phyloP scores from a whole-genome alignment of 2,329 filamentous ascomycete species.

The Cyanodermella asteris region DNA sequence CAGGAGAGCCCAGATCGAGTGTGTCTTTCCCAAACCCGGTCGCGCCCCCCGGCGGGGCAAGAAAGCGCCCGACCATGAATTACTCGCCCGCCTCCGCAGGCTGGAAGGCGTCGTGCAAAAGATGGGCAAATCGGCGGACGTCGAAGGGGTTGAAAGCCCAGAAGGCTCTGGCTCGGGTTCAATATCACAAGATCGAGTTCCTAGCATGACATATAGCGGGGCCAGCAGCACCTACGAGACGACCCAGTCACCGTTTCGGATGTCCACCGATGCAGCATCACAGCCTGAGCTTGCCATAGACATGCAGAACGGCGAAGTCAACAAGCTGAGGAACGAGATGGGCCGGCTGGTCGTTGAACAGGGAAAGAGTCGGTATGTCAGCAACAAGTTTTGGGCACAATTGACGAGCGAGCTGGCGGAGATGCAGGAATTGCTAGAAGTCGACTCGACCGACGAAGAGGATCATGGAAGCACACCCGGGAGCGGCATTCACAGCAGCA shows the following conservation, averaged over 20 bases:
- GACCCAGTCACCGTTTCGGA: neutral
- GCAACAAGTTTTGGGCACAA: conserved; percentile 38
- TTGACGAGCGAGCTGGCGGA: conserved; percentile 42
- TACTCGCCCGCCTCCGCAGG: conserved; percentile 33
- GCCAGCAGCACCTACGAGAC: no score
- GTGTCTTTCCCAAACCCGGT: conserved; percentile 39
- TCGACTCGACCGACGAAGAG: conserved; percentile 32
- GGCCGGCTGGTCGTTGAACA: conserved; percentile 37
- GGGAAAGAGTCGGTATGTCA: conserved; percentile 36
- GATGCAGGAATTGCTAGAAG: conserved; percentile 38
- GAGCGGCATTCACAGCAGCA: conserved; percentile 15
- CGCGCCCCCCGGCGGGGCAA: conserved; percentile 36
- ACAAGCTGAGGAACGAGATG: conserved; percentile 14
- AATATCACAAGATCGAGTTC: no score
- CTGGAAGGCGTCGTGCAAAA: conserved; percentile 40
- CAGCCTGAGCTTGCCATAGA: no score
- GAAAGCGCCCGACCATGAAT: conserved; percentile 35
- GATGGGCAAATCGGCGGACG: conserved; percentile 25
- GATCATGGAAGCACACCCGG: conserved; percentile 28
- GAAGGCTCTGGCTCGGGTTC: no score
- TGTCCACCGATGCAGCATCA: no score
- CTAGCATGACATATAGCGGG: neutral
- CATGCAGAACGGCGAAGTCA: no score
- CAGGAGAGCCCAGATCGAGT: conserved; percentile 30
- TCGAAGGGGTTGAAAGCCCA: conserved; percentile 5